Base-by-base conservation (phyloP, 1,139 yeast species). In the Nadsonia starkeyi-henricii region DNA sequence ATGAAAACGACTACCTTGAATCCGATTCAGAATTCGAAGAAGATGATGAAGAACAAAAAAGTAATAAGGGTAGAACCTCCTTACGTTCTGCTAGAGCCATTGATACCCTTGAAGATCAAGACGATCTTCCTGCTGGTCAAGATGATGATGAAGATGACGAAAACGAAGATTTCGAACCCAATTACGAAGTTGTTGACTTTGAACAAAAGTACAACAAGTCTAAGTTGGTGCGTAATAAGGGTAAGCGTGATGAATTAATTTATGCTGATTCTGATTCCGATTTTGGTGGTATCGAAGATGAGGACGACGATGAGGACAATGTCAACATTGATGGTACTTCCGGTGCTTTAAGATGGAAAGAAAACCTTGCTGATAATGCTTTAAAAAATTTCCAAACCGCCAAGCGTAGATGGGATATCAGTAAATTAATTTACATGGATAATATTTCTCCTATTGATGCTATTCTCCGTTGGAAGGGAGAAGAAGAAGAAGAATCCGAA, bases 361-460 rank as follows among this genome's bases (percentile, higher is more conserved):
- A 54, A 51, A 63, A 59, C 59, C 66, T 39, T 56, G 54, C 58
- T 28, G 58, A 49, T 43, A 51, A 68, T 28, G 70, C 71, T 2
- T 45, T 56, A 8, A 47, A 50, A 3, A 55, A 53, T 44, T 60
- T 55, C 51, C 47, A 53, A 33, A 52, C 55, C 43, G 47, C 57
- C 23, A 54, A 57, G 58, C 68, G 64, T 63, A 77, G 71, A 67
- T 85, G 94, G 89, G 85, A 91, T 62, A 77, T 91, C 53, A 80
- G 83, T 58, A 85, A 84, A 60, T 68, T 91, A 50, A 68, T 91
- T 12, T 91, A 91, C 62, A 72, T 83, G 77, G 78, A 80, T 49
- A 83, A 84, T 55, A 69, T 86, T 43, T 76, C 79, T 8, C 91
- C 96, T 0, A 69, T 69, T 0, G 95, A 85, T 49, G 96, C 78